phyloP scores from a whole-genome alignment of 495 filamentous ascomycete species.

The Thermochaetoides thermophila region DNA sequence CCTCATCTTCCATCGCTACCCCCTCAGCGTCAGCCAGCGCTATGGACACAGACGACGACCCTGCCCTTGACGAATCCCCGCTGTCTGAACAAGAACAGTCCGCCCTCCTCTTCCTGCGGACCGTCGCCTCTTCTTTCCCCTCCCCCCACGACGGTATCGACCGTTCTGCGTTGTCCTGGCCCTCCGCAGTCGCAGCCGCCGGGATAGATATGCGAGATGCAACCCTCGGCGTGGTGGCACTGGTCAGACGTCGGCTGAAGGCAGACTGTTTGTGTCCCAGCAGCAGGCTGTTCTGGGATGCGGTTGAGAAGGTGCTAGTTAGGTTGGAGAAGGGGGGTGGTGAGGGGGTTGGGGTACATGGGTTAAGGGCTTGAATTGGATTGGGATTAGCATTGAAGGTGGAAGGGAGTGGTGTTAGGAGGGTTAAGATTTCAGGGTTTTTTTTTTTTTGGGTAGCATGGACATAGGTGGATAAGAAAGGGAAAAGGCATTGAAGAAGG shows the following conservation, averaged over 20 bases:
- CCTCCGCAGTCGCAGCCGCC: background rate
- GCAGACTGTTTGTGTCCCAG: constrained; percentile 23
- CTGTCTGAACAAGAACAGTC: background rate
- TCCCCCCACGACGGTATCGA: background rate
- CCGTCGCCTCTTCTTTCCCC: background rate
- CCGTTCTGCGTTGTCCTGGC: background rate
- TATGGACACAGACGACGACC: too few relatives aligned
- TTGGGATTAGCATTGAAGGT: too few relatives aligned
- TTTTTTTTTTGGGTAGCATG: too few relatives aligned
- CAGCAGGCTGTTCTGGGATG: constrained; percentile 29
- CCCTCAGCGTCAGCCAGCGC: too few relatives aligned
- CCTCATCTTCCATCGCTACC: background rate
- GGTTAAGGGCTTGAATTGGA: too few relatives aligned
- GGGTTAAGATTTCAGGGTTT: too few relatives aligned
- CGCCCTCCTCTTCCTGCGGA: background rate
- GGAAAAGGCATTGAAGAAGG: too few relatives aligned
- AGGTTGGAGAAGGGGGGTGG: constrained; percentile 26
- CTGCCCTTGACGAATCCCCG: background rate
- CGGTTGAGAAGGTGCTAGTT: constrained; percentile 27
- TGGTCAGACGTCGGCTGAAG: constrained; percentile 27
- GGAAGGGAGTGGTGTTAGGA: too few relatives aligned
- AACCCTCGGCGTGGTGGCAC: constrained; percentile 24
- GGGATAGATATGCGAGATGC: constrained; percentile 11
- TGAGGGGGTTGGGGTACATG: too few relatives aligned
- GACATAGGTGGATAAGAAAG: too few relatives aligned